Percentiles rank a stretch among this genome's conserved stretches.
These are phyloP conservation scores for Pythium brachiatum DNA, from an alignment of 352 stramenopile species.

Conservation along the genomic window DNA sequence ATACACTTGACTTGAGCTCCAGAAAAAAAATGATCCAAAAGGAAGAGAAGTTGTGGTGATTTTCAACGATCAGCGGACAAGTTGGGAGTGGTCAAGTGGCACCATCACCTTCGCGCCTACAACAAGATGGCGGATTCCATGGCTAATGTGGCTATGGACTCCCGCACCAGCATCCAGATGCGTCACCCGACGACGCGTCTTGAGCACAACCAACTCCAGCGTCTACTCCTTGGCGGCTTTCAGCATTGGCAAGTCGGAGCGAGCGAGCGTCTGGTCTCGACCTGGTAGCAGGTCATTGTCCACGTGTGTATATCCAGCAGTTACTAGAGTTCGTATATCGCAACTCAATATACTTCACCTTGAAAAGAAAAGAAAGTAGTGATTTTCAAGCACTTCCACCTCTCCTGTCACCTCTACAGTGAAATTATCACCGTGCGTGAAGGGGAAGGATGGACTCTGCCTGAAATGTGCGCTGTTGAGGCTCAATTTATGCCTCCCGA, in stretches of 20 bases:
- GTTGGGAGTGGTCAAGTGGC: not conserved
- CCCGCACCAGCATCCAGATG: not conserved
- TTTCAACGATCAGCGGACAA: too few relatives aligned
- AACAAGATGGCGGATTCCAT: conserved; percentile 12
- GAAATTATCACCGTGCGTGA: too few relatives aligned
- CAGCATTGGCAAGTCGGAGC: not conserved
- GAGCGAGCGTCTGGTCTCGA: not conserved
- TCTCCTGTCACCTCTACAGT: too few relatives aligned
- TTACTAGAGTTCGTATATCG: not conserved
- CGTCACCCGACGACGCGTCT: not conserved
- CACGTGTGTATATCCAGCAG: not conserved
- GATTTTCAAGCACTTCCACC: too few relatives aligned
- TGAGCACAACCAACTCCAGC: not conserved
- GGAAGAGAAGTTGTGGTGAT: too few relatives aligned
- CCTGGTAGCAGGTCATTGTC: not conserved
- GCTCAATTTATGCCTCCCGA: too few relatives aligned
- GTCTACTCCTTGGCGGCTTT: not conserved
- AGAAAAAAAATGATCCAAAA: too few relatives aligned
- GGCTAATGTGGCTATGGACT: conserved; percentile 13
- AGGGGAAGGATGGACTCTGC: too few relatives aligned
- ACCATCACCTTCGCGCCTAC: conserved; percentile 6
- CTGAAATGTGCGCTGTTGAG: too few relatives aligned
- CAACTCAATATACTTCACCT: not conserved
- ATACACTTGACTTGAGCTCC: too few relatives aligned
- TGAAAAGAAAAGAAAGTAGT: too few relatives aligned